phyloP scores from a whole-genome alignment of 129 eudicot species.

The Kitagawia praeruptora region DNA sequence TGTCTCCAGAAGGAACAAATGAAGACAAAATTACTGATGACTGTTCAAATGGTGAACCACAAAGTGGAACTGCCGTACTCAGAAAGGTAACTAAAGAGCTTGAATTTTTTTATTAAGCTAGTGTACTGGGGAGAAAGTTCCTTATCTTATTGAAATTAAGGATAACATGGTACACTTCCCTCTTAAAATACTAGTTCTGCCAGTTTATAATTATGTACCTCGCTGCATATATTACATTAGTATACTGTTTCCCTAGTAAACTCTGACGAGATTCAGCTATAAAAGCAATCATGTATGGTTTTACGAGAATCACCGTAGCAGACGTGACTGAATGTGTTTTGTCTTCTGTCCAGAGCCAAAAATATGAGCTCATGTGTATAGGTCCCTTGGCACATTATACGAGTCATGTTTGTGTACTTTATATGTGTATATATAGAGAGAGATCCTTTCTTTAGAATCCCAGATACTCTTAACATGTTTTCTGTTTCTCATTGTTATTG shows the following conservation, averaged over 20 bases:
- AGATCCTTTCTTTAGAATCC: neutral
- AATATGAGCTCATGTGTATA: neutral
- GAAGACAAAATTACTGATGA: conserved; percentile 30
- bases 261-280: no score
- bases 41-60: conserved; percentile 22
- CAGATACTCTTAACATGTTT: neutral
- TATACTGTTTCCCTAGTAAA: no score
- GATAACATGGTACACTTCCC: neutral
- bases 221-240: neutral
- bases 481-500: neutral
- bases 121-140: neutral
- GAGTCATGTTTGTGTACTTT: neutral
- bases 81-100: conserved; percentile 52
- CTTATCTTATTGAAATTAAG: neutral
- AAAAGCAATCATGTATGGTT: neutral
- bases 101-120: neutral
- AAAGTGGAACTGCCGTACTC: conserved; percentile 29
- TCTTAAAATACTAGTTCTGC: neutral
- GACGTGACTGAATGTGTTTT: neutral
- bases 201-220: neutral
- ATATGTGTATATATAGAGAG: neutral
- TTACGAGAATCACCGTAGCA: neutral
- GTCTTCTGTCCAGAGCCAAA: neutral
- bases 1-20: conserved; percentile 19
- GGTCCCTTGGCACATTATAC: neutral